A percentile compares a stretch with the other conserved stretches of the same genome.
These are phyloP conservation scores for Puccinia coronata DNA, from an alignment of 1,284 basidiomycete genomes.

Conservation along the genomic window DNA sequence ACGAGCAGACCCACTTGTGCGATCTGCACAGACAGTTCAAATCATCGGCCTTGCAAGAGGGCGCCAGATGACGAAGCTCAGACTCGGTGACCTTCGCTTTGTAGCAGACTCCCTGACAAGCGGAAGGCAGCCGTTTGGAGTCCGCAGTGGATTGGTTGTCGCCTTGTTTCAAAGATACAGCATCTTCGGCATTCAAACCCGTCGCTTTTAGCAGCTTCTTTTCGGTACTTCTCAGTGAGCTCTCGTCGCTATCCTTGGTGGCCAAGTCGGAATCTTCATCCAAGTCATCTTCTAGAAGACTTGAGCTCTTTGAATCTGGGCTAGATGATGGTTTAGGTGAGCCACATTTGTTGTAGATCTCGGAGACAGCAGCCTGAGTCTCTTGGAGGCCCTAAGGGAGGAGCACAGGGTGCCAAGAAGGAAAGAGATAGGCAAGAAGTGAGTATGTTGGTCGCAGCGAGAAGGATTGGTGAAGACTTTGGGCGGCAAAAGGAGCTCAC, in stretches of 20 bases:
- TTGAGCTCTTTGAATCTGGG: background rate
- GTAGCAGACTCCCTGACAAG: conserved; percentile 14
- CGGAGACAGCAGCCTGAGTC: conserved; percentile 1
- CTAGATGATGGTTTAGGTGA: background rate
- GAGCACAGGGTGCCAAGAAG: background rate
- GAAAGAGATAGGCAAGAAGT: background rate
- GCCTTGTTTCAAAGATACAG: background rate
- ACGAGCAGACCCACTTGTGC: conserved; percentile 34
- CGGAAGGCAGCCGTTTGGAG: background rate
- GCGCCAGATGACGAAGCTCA: conserved; percentile 35
- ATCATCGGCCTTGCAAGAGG: conserved; percentile 30
- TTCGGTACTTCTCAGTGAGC: background rate
- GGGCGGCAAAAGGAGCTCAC: conserved; percentile 5
- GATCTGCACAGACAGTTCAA: conserved; percentile 35
- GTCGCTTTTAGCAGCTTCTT: background rate
- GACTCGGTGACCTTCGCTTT: conserved; percentile 26
- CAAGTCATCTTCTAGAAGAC: background rate
- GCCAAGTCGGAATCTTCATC: background rate
- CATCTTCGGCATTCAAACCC: background rate
- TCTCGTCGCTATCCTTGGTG: background rate
- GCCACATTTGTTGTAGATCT: conserved; percentile 25
- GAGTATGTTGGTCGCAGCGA: background rate
- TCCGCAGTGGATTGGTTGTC: background rate
- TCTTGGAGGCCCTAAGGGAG: conserved; percentile 11
- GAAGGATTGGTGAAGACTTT: background rate